phyloP scores from a whole-genome alignment of 2,329 filamentous ascomycete species.

The Nigrospora oryzae region DNA sequence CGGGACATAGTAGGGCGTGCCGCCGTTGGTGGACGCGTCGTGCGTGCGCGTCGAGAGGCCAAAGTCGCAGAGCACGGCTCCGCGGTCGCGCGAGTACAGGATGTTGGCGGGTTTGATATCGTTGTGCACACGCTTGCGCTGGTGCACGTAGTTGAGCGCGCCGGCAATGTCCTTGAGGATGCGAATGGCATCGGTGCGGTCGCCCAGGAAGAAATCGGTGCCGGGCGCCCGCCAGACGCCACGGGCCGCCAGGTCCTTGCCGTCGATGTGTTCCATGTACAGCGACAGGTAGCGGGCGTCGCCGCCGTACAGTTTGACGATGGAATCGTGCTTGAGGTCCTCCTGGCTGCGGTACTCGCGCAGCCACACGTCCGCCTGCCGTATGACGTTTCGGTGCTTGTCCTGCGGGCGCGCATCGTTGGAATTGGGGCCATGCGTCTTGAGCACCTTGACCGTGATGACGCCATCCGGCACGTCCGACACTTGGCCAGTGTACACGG shows the following conservation, averaged over 20 bases:
- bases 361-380: conserved; percentile 51
- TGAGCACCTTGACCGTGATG: conserved; percentile 53
- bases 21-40: conserved; percentile 40
- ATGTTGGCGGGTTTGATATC: conserved; percentile 57
- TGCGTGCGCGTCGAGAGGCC: conserved; percentile 42
- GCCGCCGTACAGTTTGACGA: conserved; percentile 49
- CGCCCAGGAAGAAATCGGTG: conserved; percentile 42
- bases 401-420: conserved; percentile 36
- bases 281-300: conserved; percentile 51
- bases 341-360: conserved; percentile 49
- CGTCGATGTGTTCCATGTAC: conserved; percentile 55
- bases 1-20: conserved; percentile 54
- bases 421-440: conserved; percentile 31
- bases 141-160: conserved; percentile 48
- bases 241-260: conserved; percentile 40
- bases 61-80: conserved; percentile 53
- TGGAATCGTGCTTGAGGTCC: conserved; percentile 46
- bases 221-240: conserved; percentile 38
- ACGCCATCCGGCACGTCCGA: conserved; percentile 38
- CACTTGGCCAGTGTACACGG: conserved; percentile 43
- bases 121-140: conserved; percentile 46
- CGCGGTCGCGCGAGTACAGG: conserved; percentile 48
- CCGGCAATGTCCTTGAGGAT: conserved; percentile 46
- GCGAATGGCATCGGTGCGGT: conserved; percentile 36
- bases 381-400: conserved; percentile 46